These are phyloP conservation scores for Trichocladium uniseriatum DNA, from an alignment of 495 filamentous ascomycete genomes.

Conservation along the genomic window DNA sequence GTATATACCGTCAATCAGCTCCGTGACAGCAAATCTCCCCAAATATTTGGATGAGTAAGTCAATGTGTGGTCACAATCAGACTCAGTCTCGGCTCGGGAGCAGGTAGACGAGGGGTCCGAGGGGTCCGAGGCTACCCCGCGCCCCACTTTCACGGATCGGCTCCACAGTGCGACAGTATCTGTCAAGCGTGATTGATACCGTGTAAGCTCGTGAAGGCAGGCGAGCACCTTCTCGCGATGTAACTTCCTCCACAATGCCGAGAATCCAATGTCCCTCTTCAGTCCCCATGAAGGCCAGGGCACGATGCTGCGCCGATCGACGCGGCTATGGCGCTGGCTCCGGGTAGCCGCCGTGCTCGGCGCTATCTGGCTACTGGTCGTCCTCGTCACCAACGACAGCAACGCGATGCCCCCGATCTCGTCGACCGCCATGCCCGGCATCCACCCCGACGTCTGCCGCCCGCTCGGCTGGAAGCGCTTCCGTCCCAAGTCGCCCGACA, in stretches of 20 bases:
- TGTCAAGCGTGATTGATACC: too few species aligned
- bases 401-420: not conserved
- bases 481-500: slow-evolving; percentile 1
- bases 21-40: too few species aligned
- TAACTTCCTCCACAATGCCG: not conserved
- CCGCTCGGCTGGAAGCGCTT: slow-evolving; percentile 35
- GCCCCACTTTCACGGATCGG: not conserved
- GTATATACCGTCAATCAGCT: too few species aligned
- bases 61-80: too few species aligned
- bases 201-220: too few species aligned
- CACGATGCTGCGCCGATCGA: slow-evolving; percentile 4
- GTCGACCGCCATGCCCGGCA: not conserved
- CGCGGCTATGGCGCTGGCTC: slow-evolving; percentile 8
- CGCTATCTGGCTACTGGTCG: slow-evolving; percentile 6
- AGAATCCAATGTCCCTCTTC: not conserved
- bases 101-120: too few species aligned
- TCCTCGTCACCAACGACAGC: not conserved
- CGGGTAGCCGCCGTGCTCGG: slow-evolving; percentile 2
- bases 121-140: not conserved
- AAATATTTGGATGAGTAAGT: too few species aligned
- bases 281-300: not conserved
- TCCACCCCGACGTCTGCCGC: slow-evolving; percentile 25
- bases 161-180: not conserved
- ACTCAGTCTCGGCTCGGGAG: too few species aligned
- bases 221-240: too few species aligned